These are phyloP conservation scores for Cystobasidium onofrii DNA, from an alignment of 768 basidiomycete genomes.

Conservation along the genomic window DNA sequence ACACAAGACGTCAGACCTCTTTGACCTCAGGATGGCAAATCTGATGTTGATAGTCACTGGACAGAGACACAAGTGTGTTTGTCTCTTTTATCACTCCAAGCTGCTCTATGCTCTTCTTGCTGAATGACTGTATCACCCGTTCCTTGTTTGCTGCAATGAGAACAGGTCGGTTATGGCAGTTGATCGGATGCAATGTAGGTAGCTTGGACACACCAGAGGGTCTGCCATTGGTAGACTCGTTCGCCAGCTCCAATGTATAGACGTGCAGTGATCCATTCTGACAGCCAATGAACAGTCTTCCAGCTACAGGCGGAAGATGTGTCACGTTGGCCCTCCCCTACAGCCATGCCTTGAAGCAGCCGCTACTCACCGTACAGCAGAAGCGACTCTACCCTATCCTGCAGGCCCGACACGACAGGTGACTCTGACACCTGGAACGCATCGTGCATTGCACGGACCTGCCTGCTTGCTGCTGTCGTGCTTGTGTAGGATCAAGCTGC, in stretches of 20 bases:
- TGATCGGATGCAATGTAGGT: neutral
- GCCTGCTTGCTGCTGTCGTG: neutral
- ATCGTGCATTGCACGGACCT: conserved; percentile 19
- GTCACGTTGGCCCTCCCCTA: neutral
- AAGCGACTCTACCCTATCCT: conserved; percentile 27
- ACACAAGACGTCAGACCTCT: neutral
- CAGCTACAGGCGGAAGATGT: neutral
- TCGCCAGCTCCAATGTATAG: neutral
- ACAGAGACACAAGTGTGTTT: conserved; percentile 74
- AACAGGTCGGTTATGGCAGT: neutral
- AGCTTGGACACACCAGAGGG: neutral
- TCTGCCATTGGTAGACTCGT: neutral
- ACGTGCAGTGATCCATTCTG: conserved; percentile 28
- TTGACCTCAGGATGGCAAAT: neutral
- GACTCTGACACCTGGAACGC: conserved; percentile 14
- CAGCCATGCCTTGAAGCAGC: neutral
- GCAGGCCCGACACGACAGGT: conserved; percentile 11
- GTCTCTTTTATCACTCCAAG: conserved; percentile 74
- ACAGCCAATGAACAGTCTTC: conserved; percentile 18
- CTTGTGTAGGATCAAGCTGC: neutral
- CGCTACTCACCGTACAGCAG: conserved; percentile 14
- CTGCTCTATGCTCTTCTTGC: conserved; percentile 66
- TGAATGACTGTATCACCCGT: conserved; percentile 5
- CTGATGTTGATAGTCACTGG: conserved; percentile 54
- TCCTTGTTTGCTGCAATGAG: conserved; percentile 10